Conservation (phyloP, 2,329 filamentous ascomycete species). For the Nannizzia gypsea region DNA sequence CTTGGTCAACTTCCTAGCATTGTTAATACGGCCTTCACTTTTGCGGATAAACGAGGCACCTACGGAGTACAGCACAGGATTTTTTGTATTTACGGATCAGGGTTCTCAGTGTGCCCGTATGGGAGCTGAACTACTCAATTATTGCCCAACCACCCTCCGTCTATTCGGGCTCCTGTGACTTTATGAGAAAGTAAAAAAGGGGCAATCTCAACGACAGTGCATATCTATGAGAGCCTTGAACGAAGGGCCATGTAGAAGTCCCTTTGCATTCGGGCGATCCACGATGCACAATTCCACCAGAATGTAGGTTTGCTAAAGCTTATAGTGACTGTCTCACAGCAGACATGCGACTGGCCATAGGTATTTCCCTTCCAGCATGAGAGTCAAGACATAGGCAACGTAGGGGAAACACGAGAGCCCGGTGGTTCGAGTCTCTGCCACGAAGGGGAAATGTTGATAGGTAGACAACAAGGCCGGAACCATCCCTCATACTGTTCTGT, state of each 20-base stretch:
- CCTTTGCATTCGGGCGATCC: conserved; percentile 19
- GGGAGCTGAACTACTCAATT: no score
- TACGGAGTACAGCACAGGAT: no score
- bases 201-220: conserved; percentile 15
- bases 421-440: conserved; percentile 2
- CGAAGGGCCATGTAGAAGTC: conserved; percentile 21
- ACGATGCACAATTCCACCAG: conserved; percentile 20
- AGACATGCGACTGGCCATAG: conserved; percentile 20
- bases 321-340: conserved; percentile 20
- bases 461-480: conserved; percentile 9
- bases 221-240: conserved; percentile 21
- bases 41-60: no score
- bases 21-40: no score
- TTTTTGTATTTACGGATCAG: no score
- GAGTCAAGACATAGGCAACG: conserved; percentile 16
- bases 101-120: no score
- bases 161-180: no score
- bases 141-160: no score
- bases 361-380: background rate
- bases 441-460: conserved; percentile 6
- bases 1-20: no score
- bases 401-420: conserved; percentile 17
- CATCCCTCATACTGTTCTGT: conserved; percentile 6
- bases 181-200: no score
- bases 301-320: conserved; percentile 18